phyloP scores from a whole-genome alignment of 768 basidiomycete genomes.

The Russula compacta region DNA sequence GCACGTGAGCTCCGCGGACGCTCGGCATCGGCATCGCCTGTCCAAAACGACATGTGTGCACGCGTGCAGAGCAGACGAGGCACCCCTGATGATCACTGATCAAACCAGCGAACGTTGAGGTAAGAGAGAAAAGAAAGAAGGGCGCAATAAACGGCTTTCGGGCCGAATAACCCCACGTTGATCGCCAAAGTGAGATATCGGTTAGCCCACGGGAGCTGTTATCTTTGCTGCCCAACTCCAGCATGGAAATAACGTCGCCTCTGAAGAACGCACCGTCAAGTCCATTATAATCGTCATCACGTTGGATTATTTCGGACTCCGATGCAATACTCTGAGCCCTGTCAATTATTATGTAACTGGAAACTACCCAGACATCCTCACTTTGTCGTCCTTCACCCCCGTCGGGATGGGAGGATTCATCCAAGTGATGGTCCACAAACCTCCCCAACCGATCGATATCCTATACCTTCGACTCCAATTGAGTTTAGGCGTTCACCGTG shows the following conservation, averaged over 20 bases:
- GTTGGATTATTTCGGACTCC: not conserved
- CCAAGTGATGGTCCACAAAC: too few relatives aligned
- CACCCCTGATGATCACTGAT: not conserved
- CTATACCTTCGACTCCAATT: too few relatives aligned
- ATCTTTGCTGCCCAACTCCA: not conserved
- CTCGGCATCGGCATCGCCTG: not conserved
- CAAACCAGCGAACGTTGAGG: not conserved
- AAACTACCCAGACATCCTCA: not conserved
- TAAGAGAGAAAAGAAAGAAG: not conserved
- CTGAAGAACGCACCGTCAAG: too few relatives aligned
- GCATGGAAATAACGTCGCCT: not conserved
- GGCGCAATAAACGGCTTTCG: too few relatives aligned
- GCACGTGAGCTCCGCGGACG: not conserved
- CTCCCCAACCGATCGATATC: too few relatives aligned
- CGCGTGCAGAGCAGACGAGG: not conserved
- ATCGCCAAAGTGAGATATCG: not conserved
- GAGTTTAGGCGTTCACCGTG: too few relatives aligned
- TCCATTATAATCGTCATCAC: not conserved
- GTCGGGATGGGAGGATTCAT: not conserved
- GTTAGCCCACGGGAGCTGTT: not conserved
- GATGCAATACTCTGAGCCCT: not conserved
- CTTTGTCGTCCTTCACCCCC: too few relatives aligned
- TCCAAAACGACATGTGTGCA: not conserved
- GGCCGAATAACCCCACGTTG: not conserved
- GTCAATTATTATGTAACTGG: slow-evolving; percentile 3